These are phyloP conservation scores for Umbelopsis sp. DNA, from an alignment of 192 early-diverging fungal species.

Conservation along the genomic window DNA sequence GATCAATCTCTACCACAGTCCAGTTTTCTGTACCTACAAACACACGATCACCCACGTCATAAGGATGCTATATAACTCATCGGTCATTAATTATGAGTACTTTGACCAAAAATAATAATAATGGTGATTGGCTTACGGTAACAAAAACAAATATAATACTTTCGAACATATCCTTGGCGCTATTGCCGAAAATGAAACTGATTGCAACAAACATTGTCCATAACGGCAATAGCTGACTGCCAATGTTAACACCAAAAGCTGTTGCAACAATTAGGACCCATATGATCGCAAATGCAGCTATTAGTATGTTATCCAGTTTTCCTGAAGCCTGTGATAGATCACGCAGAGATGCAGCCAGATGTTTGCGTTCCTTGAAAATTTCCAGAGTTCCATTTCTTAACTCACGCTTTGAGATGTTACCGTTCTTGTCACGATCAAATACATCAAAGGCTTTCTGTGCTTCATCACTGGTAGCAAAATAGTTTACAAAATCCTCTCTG, in stretches of 20 bases:
- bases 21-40: slow-evolving; percentile 67
- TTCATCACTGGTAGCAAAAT: slow-evolving; percentile 71
- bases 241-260: slow-evolving; percentile 64
- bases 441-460: slow-evolving; percentile 83
- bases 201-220: slow-evolving; percentile 73
- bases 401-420: slow-evolving; percentile 82
- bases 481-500: slow-evolving; percentile 73
- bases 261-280: slow-evolving; percentile 41
- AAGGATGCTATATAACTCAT: slow-evolving; percentile 52
- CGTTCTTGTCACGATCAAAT: slow-evolving; percentile 88
- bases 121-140: slow-evolving; percentile 45
- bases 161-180: slow-evolving; percentile 80
- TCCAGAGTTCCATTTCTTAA: slow-evolving; percentile 75
- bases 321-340: slow-evolving; percentile 86
- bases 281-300: slow-evolving; percentile 58
- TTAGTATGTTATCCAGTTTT: slow-evolving; percentile 70
- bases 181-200: slow-evolving; percentile 84
- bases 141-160: slow-evolving; percentile 87
- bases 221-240: slow-evolving; percentile 65
- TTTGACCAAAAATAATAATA: no score
- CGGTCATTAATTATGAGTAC: slow-evolving; percentile 24
- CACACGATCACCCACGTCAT: slow-evolving; percentile 79
- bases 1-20: slow-evolving; percentile 73
- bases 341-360: slow-evolving; percentile 69
- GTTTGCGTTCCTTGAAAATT: slow-evolving; percentile 82